Evolutionary conservation across 1,284 basidiomycete genomes (phyloP).

Genomic region (Cutaneotrichosporon sp.): DNA sequence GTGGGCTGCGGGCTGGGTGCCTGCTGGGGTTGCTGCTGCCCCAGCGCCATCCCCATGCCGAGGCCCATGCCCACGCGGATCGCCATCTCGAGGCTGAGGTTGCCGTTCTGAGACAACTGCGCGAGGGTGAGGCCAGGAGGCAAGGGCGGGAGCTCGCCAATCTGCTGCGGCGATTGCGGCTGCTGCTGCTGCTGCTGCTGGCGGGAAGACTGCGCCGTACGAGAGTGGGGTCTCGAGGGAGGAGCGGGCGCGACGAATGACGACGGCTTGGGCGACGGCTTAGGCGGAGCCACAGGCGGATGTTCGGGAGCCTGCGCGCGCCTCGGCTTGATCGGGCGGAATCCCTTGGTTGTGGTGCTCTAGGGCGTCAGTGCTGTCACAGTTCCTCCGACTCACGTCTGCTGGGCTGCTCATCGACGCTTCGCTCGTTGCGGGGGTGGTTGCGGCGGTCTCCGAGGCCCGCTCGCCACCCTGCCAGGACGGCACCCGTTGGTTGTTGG

Average conservation of each 20-base stretch:
- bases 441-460: background rate
- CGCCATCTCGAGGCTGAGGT: slow-evolving; percentile 53
- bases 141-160: slow-evolving; percentile 41
- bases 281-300: slow-evolving; percentile 22
- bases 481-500: background rate
- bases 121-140: slow-evolving; percentile 50
- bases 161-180: background rate
- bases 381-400: slow-evolving; percentile 26
- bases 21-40: slow-evolving; percentile 15
- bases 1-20: slow-evolving; percentile 4
- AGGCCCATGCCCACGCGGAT: slow-evolving; percentile 56
- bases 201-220: background rate
- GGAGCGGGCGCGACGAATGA: slow-evolving; percentile 5
- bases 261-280: slow-evolving; percentile 17
- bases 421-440: background rate
- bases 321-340: slow-evolving; percentile 31
- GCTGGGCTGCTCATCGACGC: slow-evolving; percentile 30
- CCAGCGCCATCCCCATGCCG: slow-evolving; percentile 51
- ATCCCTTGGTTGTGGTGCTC: slow-evolving; percentile 16
- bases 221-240: slow-evolving; percentile 9
- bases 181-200: slow-evolving; percentile 9
- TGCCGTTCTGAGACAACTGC: slow-evolving; percentile 48
- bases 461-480: background rate
- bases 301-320: slow-evolving; percentile 28
- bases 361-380: slow-evolving; percentile 10